phyloP scores from a whole-genome alignment of 1,284 basidiomycete species.

The Amylostereum areolatum region DNA sequence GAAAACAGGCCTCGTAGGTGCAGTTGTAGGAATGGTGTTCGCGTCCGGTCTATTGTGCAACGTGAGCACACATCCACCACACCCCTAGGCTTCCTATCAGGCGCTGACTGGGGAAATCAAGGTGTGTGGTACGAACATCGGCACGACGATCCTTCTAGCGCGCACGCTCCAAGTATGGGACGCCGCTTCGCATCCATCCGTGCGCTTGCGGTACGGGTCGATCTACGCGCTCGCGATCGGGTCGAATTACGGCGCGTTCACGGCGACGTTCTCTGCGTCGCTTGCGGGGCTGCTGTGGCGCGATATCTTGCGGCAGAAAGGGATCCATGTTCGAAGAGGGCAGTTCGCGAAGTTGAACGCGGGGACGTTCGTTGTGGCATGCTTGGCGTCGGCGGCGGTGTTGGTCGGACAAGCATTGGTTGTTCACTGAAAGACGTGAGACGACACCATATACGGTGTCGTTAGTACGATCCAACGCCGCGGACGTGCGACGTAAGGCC shows the following conservation, averaged over 20 bases:
- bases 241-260: slow-evolving; percentile 90
- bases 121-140: slow-evolving; percentile 92
- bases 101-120: slow-evolving; percentile 12
- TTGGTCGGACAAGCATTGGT: slow-evolving; percentile 23
- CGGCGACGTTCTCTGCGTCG: slow-evolving; percentile 86
- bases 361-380: slow-evolving; percentile 22
- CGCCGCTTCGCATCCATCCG: slow-evolving; percentile 19
- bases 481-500: too few relatives aligned
- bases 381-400: slow-evolving; percentile 19
- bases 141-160: slow-evolving; percentile 87
- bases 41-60: slow-evolving; percentile 77
- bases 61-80: slow-evolving; percentile 29
- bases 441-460: not conserved
- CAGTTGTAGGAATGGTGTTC: slow-evolving; percentile 43
- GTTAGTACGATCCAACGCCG: too few relatives aligned
- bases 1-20: slow-evolving; percentile 33
- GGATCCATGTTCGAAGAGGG: slow-evolving; percentile 56
- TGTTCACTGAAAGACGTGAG: slow-evolving; percentile 6
- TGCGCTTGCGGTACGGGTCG: slow-evolving; percentile 26
- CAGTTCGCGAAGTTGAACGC: slow-evolving; percentile 77
- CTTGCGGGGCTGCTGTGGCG: slow-evolving; percentile 90
- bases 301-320: slow-evolving; percentile 74
- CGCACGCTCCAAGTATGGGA: slow-evolving; percentile 45
- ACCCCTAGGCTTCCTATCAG: not conserved
- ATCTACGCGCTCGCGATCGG: slow-evolving; percentile 71